Base-by-base conservation (phyloP, 2,329 filamentous ascomycete genomes). In the Macroventuria anomochaeta region DNA sequence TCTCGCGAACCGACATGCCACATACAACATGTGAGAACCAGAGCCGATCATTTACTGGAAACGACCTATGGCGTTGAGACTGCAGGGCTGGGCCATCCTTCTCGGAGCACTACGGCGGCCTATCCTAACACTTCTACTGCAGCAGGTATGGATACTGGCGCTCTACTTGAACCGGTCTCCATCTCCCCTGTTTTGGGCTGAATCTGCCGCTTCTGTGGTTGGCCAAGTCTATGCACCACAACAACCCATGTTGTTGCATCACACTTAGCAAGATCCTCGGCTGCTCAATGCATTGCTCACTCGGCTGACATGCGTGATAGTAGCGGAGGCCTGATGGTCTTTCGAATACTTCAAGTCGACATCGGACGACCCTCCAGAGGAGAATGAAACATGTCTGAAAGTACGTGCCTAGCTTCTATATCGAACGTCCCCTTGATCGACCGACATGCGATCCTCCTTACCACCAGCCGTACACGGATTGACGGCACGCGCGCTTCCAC, bases 191-290 rank as follows among this genome's bases (percentile, higher is more conserved):
- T 40, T 55, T 42, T 57, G 55, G 54, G 56, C 58, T 62, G 55
- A 62, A 47, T 39, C 48, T 64, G 47, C 50, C 46, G 57, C 49
- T 47, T 47, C 40, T 60, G 53, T 63, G 61, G 63, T 64, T 65
- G 64, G 63, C 52, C 53, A 34, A 55, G 43, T 56, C 42, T 33
- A 43, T 53, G 46, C 61, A 64, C 62, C 18, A 36, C 37, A 38
- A 58, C 62, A 57, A 51, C 42, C 55, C 53, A 50, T 53, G 55
- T 38, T 38, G 51, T 7, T 51, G 46, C 57, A 57, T 55, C 57
- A 46, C 55, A 43, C 58, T 46, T 53, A 53, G 52, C 57, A 49
- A 52, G 37, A 62, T 56, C 46, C 38, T 42, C 53, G 59, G 54
- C 57, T 53, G 56, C 55, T 55, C 51, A 54, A 49, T 43, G 38